Conservation (phyloP, 208 protist species). For the Acanthamoeba triangularis region DNA sequence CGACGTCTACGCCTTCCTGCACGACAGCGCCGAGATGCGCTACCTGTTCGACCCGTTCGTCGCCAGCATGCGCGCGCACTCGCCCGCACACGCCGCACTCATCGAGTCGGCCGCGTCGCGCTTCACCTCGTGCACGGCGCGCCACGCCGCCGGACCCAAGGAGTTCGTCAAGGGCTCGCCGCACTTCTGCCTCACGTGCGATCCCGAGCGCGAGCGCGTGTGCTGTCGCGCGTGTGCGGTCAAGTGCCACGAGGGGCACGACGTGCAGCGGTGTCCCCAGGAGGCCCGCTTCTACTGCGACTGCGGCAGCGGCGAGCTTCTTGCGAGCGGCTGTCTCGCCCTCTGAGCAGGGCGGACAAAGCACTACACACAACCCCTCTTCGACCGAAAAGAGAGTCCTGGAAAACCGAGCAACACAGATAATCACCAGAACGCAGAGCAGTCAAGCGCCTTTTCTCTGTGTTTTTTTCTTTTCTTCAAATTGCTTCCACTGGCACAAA, state of each 20-base stretch:
- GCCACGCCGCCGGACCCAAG: constrained; percentile 10
- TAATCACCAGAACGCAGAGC: too few relatives aligned
- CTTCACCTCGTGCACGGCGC: constrained; percentile 38
- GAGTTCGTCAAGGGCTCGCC: constrained; percentile 16
- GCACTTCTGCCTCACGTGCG: constrained; percentile 57
- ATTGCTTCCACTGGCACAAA: too few relatives aligned
- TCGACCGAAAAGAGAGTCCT: too few relatives aligned
- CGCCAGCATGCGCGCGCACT: constrained; percentile 20
- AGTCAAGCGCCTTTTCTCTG: too few relatives aligned
- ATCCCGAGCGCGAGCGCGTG: neutral
- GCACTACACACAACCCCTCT: too few relatives aligned
- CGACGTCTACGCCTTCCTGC: constrained; percentile 76
- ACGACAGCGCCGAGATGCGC: constrained; percentile 37
- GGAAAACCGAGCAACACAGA: too few relatives aligned
- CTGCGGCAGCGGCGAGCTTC: constrained; percentile 11
- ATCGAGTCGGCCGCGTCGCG: constrained; percentile 1
- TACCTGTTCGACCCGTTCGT: constrained; percentile 57
- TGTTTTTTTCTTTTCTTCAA: too few relatives aligned
- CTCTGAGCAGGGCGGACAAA: neutral
- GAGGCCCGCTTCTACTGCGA: constrained; percentile 63
- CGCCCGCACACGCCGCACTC: neutral
- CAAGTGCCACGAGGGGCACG: constrained; percentile 23
- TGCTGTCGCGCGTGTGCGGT: constrained; percentile 37
- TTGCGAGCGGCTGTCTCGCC: neutral
- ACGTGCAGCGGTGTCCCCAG: constrained; percentile 26